Evolutionary conservation across 1,284 basidiomycete species (phyloP).

Genomic region (Vanrija humicola): DNA sequence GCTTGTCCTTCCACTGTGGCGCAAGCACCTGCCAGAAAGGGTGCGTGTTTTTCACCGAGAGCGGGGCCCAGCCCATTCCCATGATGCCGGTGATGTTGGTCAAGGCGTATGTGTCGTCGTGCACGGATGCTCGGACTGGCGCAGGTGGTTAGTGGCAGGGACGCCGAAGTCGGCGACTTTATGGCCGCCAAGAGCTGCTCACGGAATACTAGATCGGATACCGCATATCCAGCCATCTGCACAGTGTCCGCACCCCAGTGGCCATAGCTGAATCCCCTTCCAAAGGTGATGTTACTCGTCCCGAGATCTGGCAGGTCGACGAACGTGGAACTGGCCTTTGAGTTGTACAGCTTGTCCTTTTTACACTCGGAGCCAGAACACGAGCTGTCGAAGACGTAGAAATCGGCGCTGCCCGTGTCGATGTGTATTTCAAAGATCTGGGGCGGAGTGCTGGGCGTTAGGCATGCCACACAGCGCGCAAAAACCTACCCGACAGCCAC

Average conservation of each 20-base stretch:
- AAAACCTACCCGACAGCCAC: slow-evolving; percentile 24
- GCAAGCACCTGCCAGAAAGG: slow-evolving; percentile 63
- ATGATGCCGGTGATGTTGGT: slow-evolving; percentile 50
- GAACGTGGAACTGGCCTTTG: slow-evolving; percentile 30
- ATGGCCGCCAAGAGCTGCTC: too few species aligned
- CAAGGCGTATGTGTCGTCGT: neutral
- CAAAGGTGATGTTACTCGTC: slow-evolving; percentile 56
- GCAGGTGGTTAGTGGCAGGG: too few species aligned
- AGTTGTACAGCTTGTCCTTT: slow-evolving; percentile 29
- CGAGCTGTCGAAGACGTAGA: slow-evolving; percentile 38
- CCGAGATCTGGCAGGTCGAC: slow-evolving; percentile 42
- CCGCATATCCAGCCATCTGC: slow-evolving; percentile 72
- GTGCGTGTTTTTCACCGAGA: slow-evolving; percentile 37
- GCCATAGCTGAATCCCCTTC: slow-evolving; percentile 70
- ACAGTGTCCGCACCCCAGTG: slow-evolving; percentile 66
- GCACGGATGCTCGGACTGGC: neutral
- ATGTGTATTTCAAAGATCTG: slow-evolving; percentile 52
- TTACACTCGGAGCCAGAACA: slow-evolving; percentile 30
- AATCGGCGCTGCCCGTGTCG: slow-evolving; percentile 53
- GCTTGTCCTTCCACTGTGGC: slow-evolving; percentile 61
- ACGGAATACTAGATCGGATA: slow-evolving; percentile 61
- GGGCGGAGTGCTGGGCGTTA: slow-evolving; percentile 41
- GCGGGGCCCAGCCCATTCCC: slow-evolving; percentile 53
- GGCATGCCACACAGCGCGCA: too few species aligned
- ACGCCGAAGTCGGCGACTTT: too few species aligned